Base-by-base conservation (phyloP, 257 asterid genomes). In the Plectranthus barbatus region DNA sequence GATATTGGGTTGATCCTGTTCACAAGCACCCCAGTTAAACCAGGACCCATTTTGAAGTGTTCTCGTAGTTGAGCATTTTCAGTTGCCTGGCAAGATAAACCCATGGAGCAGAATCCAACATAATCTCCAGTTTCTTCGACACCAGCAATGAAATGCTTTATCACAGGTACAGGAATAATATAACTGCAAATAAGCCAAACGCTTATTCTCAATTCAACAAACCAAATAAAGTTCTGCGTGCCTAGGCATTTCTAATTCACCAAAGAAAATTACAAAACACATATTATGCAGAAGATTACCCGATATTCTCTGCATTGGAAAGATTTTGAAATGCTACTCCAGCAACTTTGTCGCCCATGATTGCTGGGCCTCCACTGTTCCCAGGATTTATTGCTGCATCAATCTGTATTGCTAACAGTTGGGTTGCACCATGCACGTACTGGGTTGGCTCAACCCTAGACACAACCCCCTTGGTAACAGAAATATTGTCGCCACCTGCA, bases 331-430 rank as follows among this genome's bases (percentile, higher is more conserved):
- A 92, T 60, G 99, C 97, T 66, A 92, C 97, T 24, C 99, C 99
- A 37, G 92, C 97, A 66, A 92, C 99, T 79, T 83, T 92, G 76
- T 89, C 93, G 49, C 86, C 97, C 99, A 89, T 85, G 73, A 92
- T 80, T 63, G 99, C 99, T 4, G 99, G 99, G 42, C 97, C 99
- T 56, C 99, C 99, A 61, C 99, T 92, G 64, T 92, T 92, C 58
- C 97, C 99, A 5, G 99, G 97, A 78, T 92, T 92, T 72, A 92
- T 92, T 57, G 99, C 99, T 24, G 99, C 99, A 75, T 92, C 99
- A 73, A 92, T 92, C 81, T 92, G 99, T 68, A 92, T 92, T 13
- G 99, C 96, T 78, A 92, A 65, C 13, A 89, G 86, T 70, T 89
- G 99, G 26, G 95, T 77, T 34, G 96, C 94, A 63, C 99, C 96